Evolutionary conservation across 176 grass and related monocot species (phyloP).

Genomic region (Paspalum notatum): DNA sequence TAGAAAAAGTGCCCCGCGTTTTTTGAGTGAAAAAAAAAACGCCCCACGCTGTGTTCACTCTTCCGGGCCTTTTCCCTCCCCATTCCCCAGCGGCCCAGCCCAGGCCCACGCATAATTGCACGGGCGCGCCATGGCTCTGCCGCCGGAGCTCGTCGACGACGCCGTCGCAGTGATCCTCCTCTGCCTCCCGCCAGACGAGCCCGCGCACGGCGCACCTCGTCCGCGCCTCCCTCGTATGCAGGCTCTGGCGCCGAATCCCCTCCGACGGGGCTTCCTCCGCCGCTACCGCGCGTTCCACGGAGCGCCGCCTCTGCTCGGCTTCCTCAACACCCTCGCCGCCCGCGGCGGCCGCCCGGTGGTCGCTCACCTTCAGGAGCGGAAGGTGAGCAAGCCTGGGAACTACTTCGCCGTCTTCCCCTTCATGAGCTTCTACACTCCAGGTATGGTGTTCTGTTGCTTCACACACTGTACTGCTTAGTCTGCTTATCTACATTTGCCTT

Average conservation of each 20-base stretch:
- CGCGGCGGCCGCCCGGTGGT: no score
- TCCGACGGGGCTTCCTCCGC: not conserved
- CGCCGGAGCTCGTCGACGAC: slow-evolving; percentile 2
- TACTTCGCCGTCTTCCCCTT: not conserved
- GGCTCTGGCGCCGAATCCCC: not conserved
- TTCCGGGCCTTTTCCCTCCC: no score
- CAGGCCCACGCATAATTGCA: no score
- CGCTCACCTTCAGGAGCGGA: no score
- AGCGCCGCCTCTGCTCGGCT: not conserved
- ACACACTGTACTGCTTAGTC: no score
- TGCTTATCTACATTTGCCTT: no score
- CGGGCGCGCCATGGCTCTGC: not conserved
- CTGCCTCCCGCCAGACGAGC: not conserved
- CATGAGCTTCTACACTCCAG: not conserved
- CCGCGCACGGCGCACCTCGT: slow-evolving; percentile 7
- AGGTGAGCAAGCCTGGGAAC: no score
- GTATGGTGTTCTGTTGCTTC: not conserved
- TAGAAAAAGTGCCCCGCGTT: no score
- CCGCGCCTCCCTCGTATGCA: not conserved
- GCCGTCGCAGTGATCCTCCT: not conserved
- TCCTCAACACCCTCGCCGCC: no score
- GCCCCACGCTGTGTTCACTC: no score
- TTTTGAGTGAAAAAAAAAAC: no score
- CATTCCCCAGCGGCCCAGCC: no score
- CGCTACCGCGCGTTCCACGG: not conserved